phyloP scores from a whole-genome alignment of 1,284 basidiomycete species.

The Leccinum pachyderme region DNA sequence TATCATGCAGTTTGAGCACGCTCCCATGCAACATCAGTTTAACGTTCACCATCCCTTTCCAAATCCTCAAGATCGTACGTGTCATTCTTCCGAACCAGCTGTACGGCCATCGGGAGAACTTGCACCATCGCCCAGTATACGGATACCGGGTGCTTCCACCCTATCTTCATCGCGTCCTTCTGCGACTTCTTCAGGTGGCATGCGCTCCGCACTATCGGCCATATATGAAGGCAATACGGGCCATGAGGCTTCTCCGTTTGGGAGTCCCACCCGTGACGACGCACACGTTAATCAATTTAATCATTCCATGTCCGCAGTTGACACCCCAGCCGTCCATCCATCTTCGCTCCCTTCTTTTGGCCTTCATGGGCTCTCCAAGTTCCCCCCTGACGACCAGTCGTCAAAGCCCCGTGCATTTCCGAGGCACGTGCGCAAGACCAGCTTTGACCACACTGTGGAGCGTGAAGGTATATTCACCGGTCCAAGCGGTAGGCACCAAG shows the following conservation, averaged over 20 bases:
- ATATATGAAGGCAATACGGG: constrained; percentile 55
- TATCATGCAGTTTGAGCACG: constrained; percentile 46
- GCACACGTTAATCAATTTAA: constrained; percentile 38
- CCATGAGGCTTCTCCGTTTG: constrained; percentile 32
- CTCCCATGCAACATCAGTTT: constrained; percentile 36
- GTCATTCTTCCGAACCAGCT: constrained; percentile 32
- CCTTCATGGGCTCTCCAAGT: constrained; percentile 52
- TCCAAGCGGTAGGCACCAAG: constrained; percentile 68
- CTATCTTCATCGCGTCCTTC: constrained; percentile 50
- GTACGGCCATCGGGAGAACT: constrained; percentile 23
- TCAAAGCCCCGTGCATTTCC: constrained; percentile 62
- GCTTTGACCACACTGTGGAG: constrained; percentile 86
- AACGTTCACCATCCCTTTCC: constrained; percentile 48
- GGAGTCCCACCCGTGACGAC: constrained; percentile 37
- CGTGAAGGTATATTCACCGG: constrained; percentile 60
- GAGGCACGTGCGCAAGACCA: constrained; percentile 84
- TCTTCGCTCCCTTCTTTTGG: constrained; percentile 67
- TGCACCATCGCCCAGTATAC: constrained; percentile 43
- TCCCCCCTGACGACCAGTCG: constrained; percentile 38
- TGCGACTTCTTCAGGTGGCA: constrained; percentile 37
- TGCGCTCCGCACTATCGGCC: constrained; percentile 45
- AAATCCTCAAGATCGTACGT: constrained; percentile 12
- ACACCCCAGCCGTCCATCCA: constrained; percentile 57
- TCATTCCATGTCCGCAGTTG: constrained; percentile 44
- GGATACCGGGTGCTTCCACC: constrained; percentile 50